Conservation (phyloP, 163 green algal species). For the Trebouxia gelatinosa region DNA sequence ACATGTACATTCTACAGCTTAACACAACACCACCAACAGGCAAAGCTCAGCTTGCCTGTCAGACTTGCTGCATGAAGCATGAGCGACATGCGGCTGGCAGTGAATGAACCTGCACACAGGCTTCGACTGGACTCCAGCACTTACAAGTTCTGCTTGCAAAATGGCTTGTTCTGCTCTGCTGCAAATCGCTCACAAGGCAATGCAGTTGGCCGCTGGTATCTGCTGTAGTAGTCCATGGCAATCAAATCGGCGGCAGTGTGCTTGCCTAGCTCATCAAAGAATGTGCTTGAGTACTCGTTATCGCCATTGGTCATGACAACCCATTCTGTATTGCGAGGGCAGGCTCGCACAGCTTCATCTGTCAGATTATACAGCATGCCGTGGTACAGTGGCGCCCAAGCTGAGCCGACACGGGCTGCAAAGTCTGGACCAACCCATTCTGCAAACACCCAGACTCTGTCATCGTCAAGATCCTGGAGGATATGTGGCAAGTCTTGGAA, state of each 20-base stretch:
- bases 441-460: slow-evolving; percentile 71
- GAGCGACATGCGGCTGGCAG: no score
- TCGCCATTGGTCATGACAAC: slow-evolving; percentile 86
- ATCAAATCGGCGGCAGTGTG: slow-evolving; percentile 54
- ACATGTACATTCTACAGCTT: no score
- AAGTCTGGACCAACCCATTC: slow-evolving; percentile 68
- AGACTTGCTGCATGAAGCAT: not conserved
- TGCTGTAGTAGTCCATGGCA: slow-evolving; percentile 83
- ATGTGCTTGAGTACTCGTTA: slow-evolving; percentile 72
- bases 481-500: slow-evolving; percentile 75
- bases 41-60: not conserved
- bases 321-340: slow-evolving; percentile 61
- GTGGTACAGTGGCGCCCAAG: slow-evolving; percentile 42
- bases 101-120: no score
- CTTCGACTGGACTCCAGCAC: not conserved
- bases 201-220: slow-evolving; percentile 76
- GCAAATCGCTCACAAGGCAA: slow-evolving; percentile 69
- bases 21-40: no score
- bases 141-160: slow-evolving; percentile 74
- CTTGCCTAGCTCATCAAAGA: slow-evolving; percentile 49
- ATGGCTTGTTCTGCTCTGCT: slow-evolving; percentile 18
- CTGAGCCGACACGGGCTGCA: slow-evolving; percentile 28
- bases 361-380: slow-evolving; percentile 82
- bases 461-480: slow-evolving; percentile 63
- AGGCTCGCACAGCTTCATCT: slow-evolving; percentile 75